A percentile compares a stretch with the other conserved stretches of the same genome.
phyloP scores from a whole-genome alignment of 148 eudicot species.

The Silene latifolia region DNA sequence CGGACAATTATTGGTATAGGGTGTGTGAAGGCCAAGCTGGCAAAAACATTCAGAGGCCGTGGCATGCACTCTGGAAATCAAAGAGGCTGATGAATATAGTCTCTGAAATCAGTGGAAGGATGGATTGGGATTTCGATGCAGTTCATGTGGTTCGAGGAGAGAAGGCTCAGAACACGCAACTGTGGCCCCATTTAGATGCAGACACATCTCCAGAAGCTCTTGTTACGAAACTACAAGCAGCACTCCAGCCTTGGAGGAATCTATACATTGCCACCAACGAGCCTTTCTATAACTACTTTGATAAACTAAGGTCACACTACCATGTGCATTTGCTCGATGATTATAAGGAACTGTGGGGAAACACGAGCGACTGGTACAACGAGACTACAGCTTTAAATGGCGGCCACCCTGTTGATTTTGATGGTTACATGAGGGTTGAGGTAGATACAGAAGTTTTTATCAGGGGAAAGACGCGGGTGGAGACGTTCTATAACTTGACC shows the following conservation, averaged over 20 bases:
- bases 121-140: slow-evolving; percentile 98
- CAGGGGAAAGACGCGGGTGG: slow-evolving; percentile 81
- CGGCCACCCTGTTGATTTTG: slow-evolving; percentile 73
- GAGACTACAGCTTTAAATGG: slow-evolving; percentile 63
- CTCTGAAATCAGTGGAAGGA: slow-evolving; percentile 75
- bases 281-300: slow-evolving; percentile 84
- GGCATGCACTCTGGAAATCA: slow-evolving; percentile 96
- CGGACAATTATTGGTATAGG: slow-evolving; percentile 89
- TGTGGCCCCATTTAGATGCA: slow-evolving; percentile 81
- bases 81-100: slow-evolving; percentile 98
- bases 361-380: slow-evolving; percentile 92
- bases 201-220: slow-evolving; percentile 88
- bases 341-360: slow-evolving; percentile 79
- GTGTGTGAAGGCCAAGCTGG: slow-evolving; percentile 86
- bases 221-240: slow-evolving; percentile 53
- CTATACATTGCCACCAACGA: slow-evolving; percentile 90
- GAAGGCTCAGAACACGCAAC: slow-evolving; percentile 73
- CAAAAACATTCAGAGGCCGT: slow-evolving; percentile 72
- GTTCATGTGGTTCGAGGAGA: slow-evolving; percentile 92
- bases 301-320: slow-evolving; percentile 87
- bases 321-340: slow-evolving; percentile 92
- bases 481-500: slow-evolving; percentile 89
- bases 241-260: slow-evolving; percentile 69
- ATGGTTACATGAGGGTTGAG: slow-evolving; percentile 93
- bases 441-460: slow-evolving; percentile 89